A percentile compares a stretch with the other conserved stretches of the same genome.
Conservation (phyloP, 1,284 basidiomycete species). For the Phellopilus nigrolimitatus region DNA sequence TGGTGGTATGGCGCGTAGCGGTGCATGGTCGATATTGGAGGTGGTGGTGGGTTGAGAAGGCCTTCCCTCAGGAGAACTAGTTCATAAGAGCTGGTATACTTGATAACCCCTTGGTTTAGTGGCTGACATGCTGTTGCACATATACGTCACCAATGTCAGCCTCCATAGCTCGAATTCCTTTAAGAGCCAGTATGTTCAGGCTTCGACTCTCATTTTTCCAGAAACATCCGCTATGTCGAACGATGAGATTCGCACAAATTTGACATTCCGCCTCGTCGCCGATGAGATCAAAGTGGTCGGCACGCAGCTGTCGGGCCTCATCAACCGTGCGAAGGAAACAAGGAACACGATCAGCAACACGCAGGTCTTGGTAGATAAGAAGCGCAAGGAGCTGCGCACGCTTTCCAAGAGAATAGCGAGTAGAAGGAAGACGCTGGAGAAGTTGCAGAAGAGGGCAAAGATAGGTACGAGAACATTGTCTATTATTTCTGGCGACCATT, state of each 20-base stretch:
- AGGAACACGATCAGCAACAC: background rate
- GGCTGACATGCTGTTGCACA: no score
- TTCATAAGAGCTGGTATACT: no score
- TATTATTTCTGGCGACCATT: background rate
- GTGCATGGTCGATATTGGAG: background rate
- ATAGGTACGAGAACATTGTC: background rate
- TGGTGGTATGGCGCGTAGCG: background rate
- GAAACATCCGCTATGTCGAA: background rate
- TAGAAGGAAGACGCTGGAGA: conserved; percentile 5
- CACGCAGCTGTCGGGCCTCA: conserved; percentile 2
- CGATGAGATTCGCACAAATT: conserved; percentile 1
- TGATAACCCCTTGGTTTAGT: no score
- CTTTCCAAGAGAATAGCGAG: conserved; percentile 1
- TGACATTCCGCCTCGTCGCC: conserved; percentile 10
- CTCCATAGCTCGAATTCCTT: background rate
- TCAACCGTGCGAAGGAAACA: background rate
- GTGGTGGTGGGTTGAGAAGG: background rate
- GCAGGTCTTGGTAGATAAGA: conserved; percentile 9
- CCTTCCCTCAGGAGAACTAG: background rate
- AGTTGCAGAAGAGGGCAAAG: conserved; percentile 8
- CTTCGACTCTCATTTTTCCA: background rate
- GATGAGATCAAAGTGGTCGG: conserved; percentile 5
- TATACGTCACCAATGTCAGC: background rate
- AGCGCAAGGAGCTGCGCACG: conserved; percentile 10
- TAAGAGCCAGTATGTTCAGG: background rate